phyloP scores from a whole-genome alignment of 352 stramenopile species.

The Pythium phragmitis region DNA sequence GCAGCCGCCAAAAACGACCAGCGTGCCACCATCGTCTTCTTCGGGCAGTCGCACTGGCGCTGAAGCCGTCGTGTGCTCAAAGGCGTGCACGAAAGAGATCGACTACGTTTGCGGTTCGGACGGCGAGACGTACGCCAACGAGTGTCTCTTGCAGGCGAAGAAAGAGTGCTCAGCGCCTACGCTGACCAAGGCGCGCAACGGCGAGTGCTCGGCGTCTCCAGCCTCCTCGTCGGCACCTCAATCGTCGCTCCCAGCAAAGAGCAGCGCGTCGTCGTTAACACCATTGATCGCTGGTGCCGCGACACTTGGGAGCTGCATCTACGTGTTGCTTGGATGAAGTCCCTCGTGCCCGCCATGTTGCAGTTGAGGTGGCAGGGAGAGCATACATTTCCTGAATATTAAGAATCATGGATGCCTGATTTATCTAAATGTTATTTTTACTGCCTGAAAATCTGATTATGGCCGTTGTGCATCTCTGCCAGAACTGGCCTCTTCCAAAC shows the following conservation, averaged over 20 bases:
- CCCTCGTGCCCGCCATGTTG: background rate
- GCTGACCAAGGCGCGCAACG: conserved; percentile 1
- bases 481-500: no score
- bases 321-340: background rate
- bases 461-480: no score
- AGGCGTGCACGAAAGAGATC: conserved; percentile 16
- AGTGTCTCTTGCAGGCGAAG: conserved; percentile 29
- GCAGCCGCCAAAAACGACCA: no score
- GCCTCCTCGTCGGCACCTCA: background rate
- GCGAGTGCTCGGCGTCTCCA: conserved; percentile 4
- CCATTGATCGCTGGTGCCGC: background rate
- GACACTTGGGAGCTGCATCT: background rate
- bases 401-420: no score
- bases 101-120: conserved; percentile 45
- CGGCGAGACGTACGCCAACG: conserved; percentile 42
- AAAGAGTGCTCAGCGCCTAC: conserved; percentile 17
- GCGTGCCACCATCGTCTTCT: background rate
- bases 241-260: background rate
- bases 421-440: no score
- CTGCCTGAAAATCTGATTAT: no score
- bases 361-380: background rate
- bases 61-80: background rate
- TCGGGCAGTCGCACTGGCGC: background rate
- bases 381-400: no score
- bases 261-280: background rate